Evolutionary conservation across 768 basidiomycete genomes (phyloP), one percentile per base, ranked within the genome.

Genomic region (Dentipellis sp.): DNA sequence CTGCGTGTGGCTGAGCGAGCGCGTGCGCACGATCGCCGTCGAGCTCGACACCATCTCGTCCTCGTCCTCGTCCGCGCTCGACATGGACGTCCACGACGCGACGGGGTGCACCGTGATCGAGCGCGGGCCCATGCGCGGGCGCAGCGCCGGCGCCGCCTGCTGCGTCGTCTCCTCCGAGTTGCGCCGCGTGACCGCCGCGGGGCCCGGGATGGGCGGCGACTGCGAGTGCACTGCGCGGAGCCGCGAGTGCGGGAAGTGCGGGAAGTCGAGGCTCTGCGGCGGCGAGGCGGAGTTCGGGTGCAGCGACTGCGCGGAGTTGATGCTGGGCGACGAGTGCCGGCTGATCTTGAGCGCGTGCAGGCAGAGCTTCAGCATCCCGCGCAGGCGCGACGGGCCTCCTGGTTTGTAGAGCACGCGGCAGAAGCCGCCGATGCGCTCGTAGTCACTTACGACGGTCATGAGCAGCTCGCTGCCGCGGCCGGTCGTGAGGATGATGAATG

Each of bases 401-500:
- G 94, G 94, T 67, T 97, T 97, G 78, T 86, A 89, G 11, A 94
- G 71, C 21, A 92, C 75, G n/a, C 89, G 84, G 68, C 89, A 92
- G 69, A 91, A 88, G 23, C 93, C 93, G 9, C 94, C 94, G 10
- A 84, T 80, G 45, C 76, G 75, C 66, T 92, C 90, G 65, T 88
- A 85, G 19, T 88, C 83, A 56, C 74, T 78, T 54, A 83, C 82
- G 12, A 82, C 78, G 10, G 75, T 71, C 75, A 87, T 80, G 52
- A 86, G 66, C 53, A 74, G 69, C 14, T 84, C 75, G 67, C 79
- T 84, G 16, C 87, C 84, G 47, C 91, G 81, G 34, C 78, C 76
- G 0, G 86, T 78, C 16, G 88, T 85, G 38, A 94, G 74, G 52
- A 94, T 72, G 63, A 97, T 76, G 68, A 90, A 88, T 0, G 90